Conservation (phyloP, 1,284 basidiomycete genomes). For the Moesziomyces sp. region DNA sequence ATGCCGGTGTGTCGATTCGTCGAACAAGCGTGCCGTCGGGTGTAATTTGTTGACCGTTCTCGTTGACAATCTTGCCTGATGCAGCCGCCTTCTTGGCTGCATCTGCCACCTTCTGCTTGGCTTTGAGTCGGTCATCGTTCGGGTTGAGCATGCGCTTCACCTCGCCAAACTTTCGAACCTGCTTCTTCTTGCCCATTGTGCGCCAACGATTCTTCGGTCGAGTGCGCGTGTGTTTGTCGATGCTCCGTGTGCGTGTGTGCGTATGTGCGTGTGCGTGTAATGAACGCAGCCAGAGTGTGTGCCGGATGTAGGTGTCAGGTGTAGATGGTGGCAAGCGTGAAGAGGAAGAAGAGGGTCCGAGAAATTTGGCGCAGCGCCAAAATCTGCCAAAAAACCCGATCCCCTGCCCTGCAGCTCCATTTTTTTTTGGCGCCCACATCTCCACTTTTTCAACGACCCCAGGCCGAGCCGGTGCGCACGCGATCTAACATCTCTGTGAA, state of each 20-base stretch:
- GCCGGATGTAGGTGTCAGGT: background rate
- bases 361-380: background rate
- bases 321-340: background rate
- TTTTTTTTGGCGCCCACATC: no score
- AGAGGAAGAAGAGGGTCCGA: slow-evolving; percentile 3
- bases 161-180: slow-evolving; percentile 91
- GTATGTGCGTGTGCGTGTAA: background rate
- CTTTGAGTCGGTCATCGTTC: slow-evolving; percentile 89
- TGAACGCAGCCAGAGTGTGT: background rate
- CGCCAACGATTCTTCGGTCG: background rate
- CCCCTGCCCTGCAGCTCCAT: background rate
- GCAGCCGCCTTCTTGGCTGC: slow-evolving; percentile 41
- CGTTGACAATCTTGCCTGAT: slow-evolving; percentile 11
- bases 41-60: slow-evolving; percentile 19
- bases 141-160: slow-evolving; percentile 97
- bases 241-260: background rate
- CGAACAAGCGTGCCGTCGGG: slow-evolving; percentile 46
- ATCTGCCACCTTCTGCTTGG: slow-evolving; percentile 70
- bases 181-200: slow-evolving; percentile 84
- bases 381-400: background rate
- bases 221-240: background rate
- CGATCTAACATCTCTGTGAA: background rate
- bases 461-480: no score
- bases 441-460: no score
- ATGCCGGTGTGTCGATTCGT: slow-evolving; percentile 70